These are phyloP conservation scores for Rhynchospora breviuscula DNA, from an alignment of 176 grass and related monocot species.

Conservation along the genomic window DNA sequence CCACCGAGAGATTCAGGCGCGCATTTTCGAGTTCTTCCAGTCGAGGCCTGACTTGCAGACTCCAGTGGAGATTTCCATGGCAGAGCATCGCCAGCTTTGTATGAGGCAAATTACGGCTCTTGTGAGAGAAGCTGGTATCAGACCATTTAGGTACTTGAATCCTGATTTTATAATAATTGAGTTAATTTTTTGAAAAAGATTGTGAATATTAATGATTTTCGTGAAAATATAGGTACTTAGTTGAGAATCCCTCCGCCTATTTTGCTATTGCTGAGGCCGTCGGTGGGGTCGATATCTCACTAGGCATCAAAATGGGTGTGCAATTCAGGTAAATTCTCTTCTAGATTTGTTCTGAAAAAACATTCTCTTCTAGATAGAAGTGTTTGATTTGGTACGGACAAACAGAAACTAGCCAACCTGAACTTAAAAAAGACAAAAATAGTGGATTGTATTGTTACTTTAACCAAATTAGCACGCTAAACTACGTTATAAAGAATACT, in stretches of 20 bases:
- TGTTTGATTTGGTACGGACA: neutral
- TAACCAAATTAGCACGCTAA: neutral
- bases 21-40: slow-evolving; percentile 64
- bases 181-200: neutral
- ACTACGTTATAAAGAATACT: neutral
- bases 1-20: slow-evolving; percentile 43
- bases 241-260: slow-evolving; percentile 51
- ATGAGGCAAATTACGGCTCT: slow-evolving; percentile 74
- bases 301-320: slow-evolving; percentile 89
- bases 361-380: neutral
- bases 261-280: slow-evolving; percentile 82
- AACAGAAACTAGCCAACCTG: neutral
- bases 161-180: neutral
- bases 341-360: neutral
- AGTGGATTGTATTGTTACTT: neutral
- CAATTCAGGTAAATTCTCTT: slow-evolving; percentile 73
- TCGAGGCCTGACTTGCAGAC: slow-evolving; percentile 72
- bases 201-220: neutral
- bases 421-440: neutral
- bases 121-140: slow-evolving; percentile 69
- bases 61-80: slow-evolving; percentile 66
- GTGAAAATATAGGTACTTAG: slow-evolving; percentile 11
- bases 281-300: slow-evolving; percentile 77
- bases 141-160: slow-evolving; percentile 56
- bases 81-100: slow-evolving; percentile 76